Conservation (phyloP, 805 yeast genomes). For the Pichia rugopelliculosa region DNA sequence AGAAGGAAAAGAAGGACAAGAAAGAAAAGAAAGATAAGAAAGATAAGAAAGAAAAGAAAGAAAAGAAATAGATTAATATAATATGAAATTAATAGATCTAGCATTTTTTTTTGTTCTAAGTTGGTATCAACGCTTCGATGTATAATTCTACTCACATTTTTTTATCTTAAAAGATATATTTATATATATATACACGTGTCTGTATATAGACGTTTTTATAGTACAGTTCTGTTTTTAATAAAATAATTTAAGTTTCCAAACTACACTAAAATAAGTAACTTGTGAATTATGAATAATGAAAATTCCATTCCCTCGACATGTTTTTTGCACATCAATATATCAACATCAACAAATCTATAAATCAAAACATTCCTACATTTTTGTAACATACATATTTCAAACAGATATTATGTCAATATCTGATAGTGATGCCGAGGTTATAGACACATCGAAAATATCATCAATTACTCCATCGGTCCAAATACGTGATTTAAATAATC, state of each 20-base stretch:
- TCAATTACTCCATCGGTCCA: neutral
- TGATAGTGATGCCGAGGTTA: neutral
- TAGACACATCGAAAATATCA: neutral
- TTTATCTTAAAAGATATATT: neutral
- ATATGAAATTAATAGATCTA: neutral
- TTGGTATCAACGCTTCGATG: conserved; percentile 7
- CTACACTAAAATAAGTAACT: too few relatives aligned
- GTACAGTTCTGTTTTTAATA: conserved; percentile 9
- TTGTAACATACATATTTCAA: too few relatives aligned
- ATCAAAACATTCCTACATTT: too few relatives aligned
- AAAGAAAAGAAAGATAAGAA: conserved; percentile 14
- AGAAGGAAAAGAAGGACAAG: conserved; percentile 22
- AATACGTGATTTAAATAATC: conserved; percentile 13
- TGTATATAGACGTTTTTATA: neutral
- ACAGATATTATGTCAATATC: neutral
- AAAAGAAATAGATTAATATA: conserved; percentile 1
- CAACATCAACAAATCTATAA: too few relatives aligned
- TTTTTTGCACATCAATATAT: too few relatives aligned
- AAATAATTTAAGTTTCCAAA: neutral
- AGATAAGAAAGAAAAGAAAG: conserved; percentile 7
- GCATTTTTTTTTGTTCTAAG: neutral
- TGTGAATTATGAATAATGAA: too few relatives aligned
- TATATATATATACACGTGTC: neutral
- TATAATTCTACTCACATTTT: conserved; percentile 8
- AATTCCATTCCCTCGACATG: neutral